Conservation (phyloP, 2,329 filamentous ascomycete genomes). For the Colletotrichum tropicale region DNA sequence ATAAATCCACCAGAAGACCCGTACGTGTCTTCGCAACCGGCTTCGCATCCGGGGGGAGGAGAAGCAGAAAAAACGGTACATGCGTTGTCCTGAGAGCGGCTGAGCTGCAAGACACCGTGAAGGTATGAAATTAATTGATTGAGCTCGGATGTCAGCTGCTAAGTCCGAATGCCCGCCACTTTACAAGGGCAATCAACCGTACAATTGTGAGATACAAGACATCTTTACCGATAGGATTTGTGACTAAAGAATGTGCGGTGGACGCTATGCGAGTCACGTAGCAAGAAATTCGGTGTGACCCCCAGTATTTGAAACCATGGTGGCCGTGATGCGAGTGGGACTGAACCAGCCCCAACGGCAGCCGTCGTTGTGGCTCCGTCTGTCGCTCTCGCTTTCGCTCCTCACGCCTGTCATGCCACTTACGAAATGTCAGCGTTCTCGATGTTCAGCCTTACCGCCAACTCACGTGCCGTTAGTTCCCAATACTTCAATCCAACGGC, state of each 20-base stretch:
- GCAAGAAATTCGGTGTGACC: conserved; percentile 24
- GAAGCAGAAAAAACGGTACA: background rate
- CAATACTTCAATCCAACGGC: background rate
- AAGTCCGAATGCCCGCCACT: background rate
- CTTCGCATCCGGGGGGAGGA: background rate
- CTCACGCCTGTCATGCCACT: background rate
- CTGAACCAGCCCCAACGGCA: background rate
- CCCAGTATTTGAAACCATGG: background rate
- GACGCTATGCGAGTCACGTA: background rate
- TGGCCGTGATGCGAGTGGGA: background rate
- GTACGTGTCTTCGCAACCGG: background rate
- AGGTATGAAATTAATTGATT: background rate
- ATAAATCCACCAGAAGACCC: background rate
- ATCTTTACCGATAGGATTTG: background rate
- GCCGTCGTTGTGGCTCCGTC: background rate
- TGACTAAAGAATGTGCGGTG: background rate
- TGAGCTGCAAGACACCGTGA: background rate
- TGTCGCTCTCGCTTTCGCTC: background rate
- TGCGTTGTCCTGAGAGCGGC: background rate
- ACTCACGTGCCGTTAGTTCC: background rate
- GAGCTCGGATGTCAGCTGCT: background rate
- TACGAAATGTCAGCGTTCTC: background rate
- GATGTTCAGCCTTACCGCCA: background rate
- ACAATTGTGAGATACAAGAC: background rate
- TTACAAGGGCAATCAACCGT: background rate